Evolutionary conservation across 2,329 filamentous ascomycete species (phyloP).

Genomic region (Ilyonectria sp.): DNA sequence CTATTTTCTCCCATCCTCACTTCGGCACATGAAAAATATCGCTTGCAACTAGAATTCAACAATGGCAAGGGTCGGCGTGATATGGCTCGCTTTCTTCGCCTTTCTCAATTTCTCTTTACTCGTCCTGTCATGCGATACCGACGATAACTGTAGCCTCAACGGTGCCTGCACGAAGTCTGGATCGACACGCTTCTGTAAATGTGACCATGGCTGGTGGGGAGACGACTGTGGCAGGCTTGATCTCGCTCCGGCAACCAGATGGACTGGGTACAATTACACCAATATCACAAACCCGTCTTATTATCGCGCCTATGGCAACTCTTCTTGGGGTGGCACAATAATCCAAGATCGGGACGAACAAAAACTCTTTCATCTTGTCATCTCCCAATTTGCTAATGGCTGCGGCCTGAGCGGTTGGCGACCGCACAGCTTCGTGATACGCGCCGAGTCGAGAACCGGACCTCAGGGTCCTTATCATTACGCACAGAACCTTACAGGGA

Average conservation of each 20-base stretch:
- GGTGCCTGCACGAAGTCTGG: slow-evolving; percentile 41
- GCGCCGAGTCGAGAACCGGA: slow-evolving; percentile 61
- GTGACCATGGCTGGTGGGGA: slow-evolving; percentile 61
- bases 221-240: slow-evolving; percentile 62
- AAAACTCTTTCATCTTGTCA: slow-evolving; percentile 60
- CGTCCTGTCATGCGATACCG: slow-evolving; percentile 30
- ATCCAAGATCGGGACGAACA: slow-evolving; percentile 58
- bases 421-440: slow-evolving; percentile 60
- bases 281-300: not conserved
- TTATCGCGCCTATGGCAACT: slow-evolving; percentile 57
- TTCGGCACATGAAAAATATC: not conserved
- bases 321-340: slow-evolving; percentile 65
- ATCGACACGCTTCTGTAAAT: slow-evolving; percentile 35
- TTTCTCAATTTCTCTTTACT: not conserved
- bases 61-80: not conserved
- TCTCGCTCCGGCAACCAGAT: slow-evolving; percentile 56
- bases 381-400: slow-evolving; percentile 60
- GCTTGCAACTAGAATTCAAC: not conserved
- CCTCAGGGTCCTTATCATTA: slow-evolving; percentile 62
- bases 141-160: slow-evolving; percentile 52
- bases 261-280: slow-evolving; percentile 64
- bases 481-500: slow-evolving; percentile 56
- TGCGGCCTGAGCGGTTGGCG: slow-evolving; percentile 65
- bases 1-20: not conserved
- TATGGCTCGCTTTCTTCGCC: not conserved